Percentiles rank a stretch among this genome's conserved stretches.
phyloP scores from a whole-genome alignment of 352 stramenopile genomes.

The Phytophthora europaea region DNA sequence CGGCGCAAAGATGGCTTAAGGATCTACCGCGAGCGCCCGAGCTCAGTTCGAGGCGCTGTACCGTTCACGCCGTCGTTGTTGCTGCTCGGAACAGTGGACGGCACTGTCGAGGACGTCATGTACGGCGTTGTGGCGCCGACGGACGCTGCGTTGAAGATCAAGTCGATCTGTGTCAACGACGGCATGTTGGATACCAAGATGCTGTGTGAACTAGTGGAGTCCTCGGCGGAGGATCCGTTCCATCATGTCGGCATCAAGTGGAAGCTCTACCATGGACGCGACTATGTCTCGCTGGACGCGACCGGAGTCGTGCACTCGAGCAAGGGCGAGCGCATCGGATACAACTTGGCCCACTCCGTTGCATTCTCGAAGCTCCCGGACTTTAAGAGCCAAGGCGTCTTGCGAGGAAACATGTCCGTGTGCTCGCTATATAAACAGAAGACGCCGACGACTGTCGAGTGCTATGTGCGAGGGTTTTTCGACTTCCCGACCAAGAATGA shows the following conservation, averaged over 20 bases:
- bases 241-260: constrained; percentile 51
- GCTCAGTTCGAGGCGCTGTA: background rate
- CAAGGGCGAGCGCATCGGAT: constrained; percentile 44
- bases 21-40: constrained; percentile 40
- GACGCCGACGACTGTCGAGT: constrained; percentile 37
- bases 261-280: constrained; percentile 46
- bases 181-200: constrained; percentile 56
- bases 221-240: constrained; percentile 47
- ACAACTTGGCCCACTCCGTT: constrained; percentile 57
- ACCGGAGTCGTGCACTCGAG: constrained; percentile 34
- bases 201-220: constrained; percentile 38
- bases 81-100: constrained; percentile 50
- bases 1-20: constrained; percentile 33
- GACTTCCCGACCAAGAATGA: constrained; percentile 41
- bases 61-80: constrained; percentile 49
- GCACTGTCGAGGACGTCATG: constrained; percentile 66
- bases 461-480: constrained; percentile 54
- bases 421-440: constrained; percentile 54
- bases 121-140: constrained; percentile 48
- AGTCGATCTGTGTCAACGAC: constrained; percentile 52
- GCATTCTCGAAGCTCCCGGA: constrained; percentile 40
- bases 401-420: constrained; percentile 54
- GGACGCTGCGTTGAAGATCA: constrained; percentile 49
- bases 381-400: constrained; percentile 34
- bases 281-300: constrained; percentile 59